A percentile compares a stretch with the other conserved stretches of the same genome.
phyloP scores from a whole-genome alignment of 768 basidiomycete genomes.

The Boletus edulis region DNA sequence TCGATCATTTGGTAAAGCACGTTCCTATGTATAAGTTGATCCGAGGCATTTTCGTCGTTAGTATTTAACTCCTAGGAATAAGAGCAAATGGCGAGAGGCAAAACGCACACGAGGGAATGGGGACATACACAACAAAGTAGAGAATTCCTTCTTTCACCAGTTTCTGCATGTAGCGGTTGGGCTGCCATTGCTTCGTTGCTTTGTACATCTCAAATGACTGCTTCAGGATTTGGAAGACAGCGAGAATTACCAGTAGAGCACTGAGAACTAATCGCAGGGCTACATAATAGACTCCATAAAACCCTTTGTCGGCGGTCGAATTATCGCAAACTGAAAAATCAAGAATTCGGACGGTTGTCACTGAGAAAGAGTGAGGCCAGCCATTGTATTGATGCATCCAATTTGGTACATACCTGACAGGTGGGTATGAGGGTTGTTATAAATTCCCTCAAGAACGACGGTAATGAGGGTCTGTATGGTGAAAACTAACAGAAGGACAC shows the following conservation, averaged over 20 bases:
- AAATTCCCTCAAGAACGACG: not conserved
- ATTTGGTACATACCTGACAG: not conserved
- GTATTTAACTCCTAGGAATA: too few relatives aligned
- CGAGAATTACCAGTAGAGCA: not conserved
- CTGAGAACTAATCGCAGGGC: not conserved
- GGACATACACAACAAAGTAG: not conserved
- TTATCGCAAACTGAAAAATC: not conserved
- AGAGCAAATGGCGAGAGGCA: too few relatives aligned
- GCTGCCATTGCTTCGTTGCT: not conserved
- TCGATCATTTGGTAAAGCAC: too few relatives aligned
- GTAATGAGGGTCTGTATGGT: not conserved
- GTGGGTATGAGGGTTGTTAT: not conserved
- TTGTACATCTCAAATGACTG: not conserved
- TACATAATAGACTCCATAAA: not conserved
- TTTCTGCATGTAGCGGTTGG: not conserved
- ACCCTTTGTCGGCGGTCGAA: accelerated
- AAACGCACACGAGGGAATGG: too few relatives aligned
- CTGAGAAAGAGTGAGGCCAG: not conserved
- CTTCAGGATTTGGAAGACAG: not conserved
- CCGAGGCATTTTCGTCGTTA: slow-evolving; percentile 37
- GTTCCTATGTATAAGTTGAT: not conserved
- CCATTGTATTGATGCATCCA: too few relatives aligned
- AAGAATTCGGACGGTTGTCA: not conserved
- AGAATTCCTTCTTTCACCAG: not conserved
- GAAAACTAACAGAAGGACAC: not conserved